These are phyloP conservation scores for Ascomycota sp. DNA, from an alignment of 2,329 filamentous ascomycete species.

Conservation along the genomic window DNA sequence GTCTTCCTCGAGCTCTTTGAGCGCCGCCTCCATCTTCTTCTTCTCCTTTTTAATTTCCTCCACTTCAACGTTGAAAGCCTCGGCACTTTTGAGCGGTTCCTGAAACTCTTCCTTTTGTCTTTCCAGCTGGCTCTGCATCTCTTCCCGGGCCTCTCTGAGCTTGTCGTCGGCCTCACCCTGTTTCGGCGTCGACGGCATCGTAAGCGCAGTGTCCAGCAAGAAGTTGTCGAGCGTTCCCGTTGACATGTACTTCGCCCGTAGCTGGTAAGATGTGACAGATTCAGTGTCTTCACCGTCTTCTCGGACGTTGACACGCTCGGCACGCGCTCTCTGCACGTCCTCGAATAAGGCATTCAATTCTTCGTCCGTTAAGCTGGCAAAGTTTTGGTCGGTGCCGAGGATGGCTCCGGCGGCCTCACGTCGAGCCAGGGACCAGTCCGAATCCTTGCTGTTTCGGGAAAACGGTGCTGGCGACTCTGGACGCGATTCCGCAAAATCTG, in stretches of 20 bases:
- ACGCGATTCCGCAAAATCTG: conserved; percentile 58
- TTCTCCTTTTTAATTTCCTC: conserved; percentile 75
- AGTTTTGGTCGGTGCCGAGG: conserved; percentile 77
- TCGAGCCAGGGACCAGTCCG: conserved; percentile 86
- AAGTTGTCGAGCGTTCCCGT: conserved; percentile 91
- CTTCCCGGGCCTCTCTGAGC: conserved; percentile 55
- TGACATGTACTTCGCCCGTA: conserved; percentile 88
- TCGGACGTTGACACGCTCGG: conserved; percentile 48
- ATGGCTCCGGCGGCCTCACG: conserved; percentile 85
- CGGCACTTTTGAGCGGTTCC: conserved; percentile 54
- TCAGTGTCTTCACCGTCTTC: conserved; percentile 81
- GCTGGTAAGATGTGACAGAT: conserved; percentile 68
- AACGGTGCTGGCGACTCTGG: conserved; percentile 61
- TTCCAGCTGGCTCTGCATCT: conserved; percentile 67
- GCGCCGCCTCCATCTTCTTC: conserved; percentile 60
- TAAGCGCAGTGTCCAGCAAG: conserved; percentile 81
- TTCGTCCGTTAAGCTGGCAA: conserved; percentile 76
- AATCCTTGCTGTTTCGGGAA: conserved; percentile 48
- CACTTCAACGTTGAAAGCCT: conserved; percentile 56
- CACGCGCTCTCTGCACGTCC: conserved; percentile 74
- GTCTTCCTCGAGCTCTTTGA: conserved; percentile 61
- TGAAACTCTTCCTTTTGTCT: conserved; percentile 69
- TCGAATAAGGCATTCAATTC: conserved; percentile 87
- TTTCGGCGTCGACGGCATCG: conserved; percentile 81
- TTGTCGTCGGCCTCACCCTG: conserved; percentile 57